These are phyloP conservation scores for Bruguiera hainesii DNA, from an alignment of 441 rosid genomes.

Conservation along the genomic window DNA sequence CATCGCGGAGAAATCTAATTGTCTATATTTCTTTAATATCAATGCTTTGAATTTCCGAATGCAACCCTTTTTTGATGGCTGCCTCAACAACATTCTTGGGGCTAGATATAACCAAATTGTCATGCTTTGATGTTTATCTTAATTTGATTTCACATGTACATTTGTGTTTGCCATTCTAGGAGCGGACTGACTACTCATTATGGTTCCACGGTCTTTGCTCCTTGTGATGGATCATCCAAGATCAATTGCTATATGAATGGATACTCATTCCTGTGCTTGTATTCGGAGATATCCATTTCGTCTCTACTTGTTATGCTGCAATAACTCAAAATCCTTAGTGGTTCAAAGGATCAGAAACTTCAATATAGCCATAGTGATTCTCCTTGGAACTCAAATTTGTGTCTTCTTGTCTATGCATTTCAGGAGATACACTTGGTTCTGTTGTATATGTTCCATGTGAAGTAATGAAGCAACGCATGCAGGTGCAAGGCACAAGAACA, in stretches of 20 bases:
- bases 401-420: conserved; percentile 30
- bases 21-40: neutral
- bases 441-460: conserved; percentile 90
- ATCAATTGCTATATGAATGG: neutral
- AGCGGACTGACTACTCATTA: too few relatives aligned
- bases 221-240: neutral
- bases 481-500: conserved; percentile 77
- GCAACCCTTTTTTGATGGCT: neutral
- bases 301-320: conserved; percentile 6
- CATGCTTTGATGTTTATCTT: too few relatives aligned
- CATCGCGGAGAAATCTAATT: neutral
- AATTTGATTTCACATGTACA: too few relatives aligned
- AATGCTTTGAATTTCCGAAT: neutral
- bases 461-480: conserved; percentile 97
- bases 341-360: conserved; percentile 1
- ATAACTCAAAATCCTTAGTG: neutral
- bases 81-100: too few relatives aligned
- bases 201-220: neutral
- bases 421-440: conserved; percentile 97
- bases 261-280: neutral
- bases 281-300: neutral
- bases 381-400: conserved; percentile 2
- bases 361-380: neutral
- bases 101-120: too few relatives aligned
- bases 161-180: too few relatives aligned